These are phyloP conservation scores for Euphorbia peplus DNA, from an alignment of 345 rosid genomes.

Conservation along the genomic window DNA sequence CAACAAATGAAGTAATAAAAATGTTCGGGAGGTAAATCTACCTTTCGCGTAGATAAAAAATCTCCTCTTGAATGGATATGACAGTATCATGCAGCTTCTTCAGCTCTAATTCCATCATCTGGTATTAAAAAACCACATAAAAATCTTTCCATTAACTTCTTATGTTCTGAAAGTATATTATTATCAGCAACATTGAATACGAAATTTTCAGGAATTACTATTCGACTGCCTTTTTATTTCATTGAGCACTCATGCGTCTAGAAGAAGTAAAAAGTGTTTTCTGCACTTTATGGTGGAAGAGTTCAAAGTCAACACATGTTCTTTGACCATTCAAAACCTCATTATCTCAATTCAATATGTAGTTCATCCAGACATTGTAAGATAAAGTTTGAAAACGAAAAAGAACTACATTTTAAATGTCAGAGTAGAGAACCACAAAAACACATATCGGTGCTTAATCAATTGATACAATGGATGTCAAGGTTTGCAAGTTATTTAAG, in stretches of 20 bases:
- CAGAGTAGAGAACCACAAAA: not conserved
- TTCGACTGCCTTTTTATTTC: not conserved
- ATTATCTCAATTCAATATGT: not conserved
- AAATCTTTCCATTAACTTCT: not conserved
- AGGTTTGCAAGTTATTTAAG: too few species aligned
- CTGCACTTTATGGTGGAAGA: not conserved
- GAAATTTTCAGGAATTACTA: not conserved
- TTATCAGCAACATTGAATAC: not conserved
- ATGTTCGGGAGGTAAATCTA: constrained; percentile 17
- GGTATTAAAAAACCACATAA: constrained; percentile 20
- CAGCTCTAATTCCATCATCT: constrained; percentile 82
- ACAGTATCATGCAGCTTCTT: constrained; percentile 71
- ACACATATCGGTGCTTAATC: too few species aligned
- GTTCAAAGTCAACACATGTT: not conserved
- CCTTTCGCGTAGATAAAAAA: constrained; percentile 86
- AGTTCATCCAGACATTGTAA: not conserved
- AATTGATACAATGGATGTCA: too few species aligned
- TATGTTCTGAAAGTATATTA: not conserved
- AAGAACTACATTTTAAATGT: not conserved
- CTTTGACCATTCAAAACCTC: not conserved
- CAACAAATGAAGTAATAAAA: not conserved
- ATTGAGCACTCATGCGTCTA: not conserved
- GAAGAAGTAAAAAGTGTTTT: not conserved
- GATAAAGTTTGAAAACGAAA: not conserved
- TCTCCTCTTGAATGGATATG: constrained; percentile 69